These are phyloP conservation scores for Tagetes erecta DNA, from an alignment of 129 eudicot genomes.

Conservation along the genomic window DNA sequence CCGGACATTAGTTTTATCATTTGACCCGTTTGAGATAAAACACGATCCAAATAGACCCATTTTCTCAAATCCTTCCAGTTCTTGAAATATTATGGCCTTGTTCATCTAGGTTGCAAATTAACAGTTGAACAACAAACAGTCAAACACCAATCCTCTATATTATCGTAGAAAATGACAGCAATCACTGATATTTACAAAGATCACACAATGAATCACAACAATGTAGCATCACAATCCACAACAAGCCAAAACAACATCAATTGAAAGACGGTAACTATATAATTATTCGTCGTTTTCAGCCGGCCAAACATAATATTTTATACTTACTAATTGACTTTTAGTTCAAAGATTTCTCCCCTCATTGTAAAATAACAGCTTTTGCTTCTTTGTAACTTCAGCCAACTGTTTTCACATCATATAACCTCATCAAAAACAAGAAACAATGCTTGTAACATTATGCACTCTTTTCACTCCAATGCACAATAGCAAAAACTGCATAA, in stretches of 20 bases:
- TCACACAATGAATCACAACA: constrained; percentile 13
- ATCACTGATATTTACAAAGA: constrained; percentile 7
- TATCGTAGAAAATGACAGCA: constrained; percentile 1
- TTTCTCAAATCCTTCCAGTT: neutral
- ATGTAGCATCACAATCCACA: constrained; percentile 18
- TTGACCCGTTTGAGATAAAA: too few relatives aligned
- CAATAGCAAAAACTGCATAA: constrained; percentile 30
- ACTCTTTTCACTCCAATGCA: neutral
- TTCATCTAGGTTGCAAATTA: neutral
- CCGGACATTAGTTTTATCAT: too few relatives aligned
- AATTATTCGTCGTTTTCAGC: neutral
- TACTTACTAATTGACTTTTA: neutral
- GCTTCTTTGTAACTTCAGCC: constrained; percentile 54
- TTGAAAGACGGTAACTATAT: constrained; percentile 21
- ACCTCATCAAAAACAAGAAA: constrained; percentile 20
- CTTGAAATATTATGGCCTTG: neutral
- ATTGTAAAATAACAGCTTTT: constrained; percentile 36
- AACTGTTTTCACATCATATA: constrained; percentile 31
- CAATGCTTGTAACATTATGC: constrained; percentile 3
- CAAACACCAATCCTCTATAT: neutral
- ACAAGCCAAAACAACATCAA: neutral
- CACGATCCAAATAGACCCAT: too few relatives aligned
- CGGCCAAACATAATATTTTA: constrained; percentile 18
- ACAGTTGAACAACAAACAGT: neutral
- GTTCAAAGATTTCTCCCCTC: constrained; percentile 8